Evolutionary conservation across 1,284 basidiomycete species (phyloP), one percentile per base, ranked within the genome.

Genomic region (Irpex sp.): DNA sequence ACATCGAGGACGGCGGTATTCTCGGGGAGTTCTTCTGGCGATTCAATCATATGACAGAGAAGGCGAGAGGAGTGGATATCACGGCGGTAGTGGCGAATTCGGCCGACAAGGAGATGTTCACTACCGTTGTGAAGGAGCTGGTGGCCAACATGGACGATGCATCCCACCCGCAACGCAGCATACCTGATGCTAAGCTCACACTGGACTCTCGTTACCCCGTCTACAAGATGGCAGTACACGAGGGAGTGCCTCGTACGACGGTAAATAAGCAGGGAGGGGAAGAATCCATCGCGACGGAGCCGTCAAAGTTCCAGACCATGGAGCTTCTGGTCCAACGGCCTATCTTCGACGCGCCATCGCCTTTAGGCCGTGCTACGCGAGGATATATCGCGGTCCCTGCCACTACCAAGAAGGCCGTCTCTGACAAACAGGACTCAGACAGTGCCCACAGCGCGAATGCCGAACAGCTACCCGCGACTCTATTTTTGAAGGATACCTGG

Each of bases 401-500:
- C 26, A 26, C 26, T 4, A 4, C 26, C 26, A 26, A 26, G 2
- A 26, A 26, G 3, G 26, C 26, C 2, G 3, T 4, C 26, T 26
- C 26, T 4, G 26, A 44, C 11, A 8, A 44, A 15, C 11, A 44
- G 5, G 40, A 9, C 2, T 44, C 40, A 5, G 15, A 44, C 40
- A 15, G 8, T 4, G 5, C 8, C 11, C 15, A 15, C 38, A 40
- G 7, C 38, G 15, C 38, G 38, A 15, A 15, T 15, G 38, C 9
- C 38, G 38, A 13, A 11, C 17, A 61, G 37, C 13, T 21, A 26
- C 48, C 6, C 15, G 40, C 8, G 40, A n/a, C 54, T n/a, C 36
- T 61, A 26, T 61, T 61, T 21, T 36, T 61, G 26, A 61, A 61
- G 54, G 60, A 61, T 44, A 56, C 52, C 2, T 61, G 60, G 60